These are phyloP conservation scores for Ceratocystis ficicola DNA, from an alignment of 2,329 filamentous ascomycete species.

Conservation along the genomic window DNA sequence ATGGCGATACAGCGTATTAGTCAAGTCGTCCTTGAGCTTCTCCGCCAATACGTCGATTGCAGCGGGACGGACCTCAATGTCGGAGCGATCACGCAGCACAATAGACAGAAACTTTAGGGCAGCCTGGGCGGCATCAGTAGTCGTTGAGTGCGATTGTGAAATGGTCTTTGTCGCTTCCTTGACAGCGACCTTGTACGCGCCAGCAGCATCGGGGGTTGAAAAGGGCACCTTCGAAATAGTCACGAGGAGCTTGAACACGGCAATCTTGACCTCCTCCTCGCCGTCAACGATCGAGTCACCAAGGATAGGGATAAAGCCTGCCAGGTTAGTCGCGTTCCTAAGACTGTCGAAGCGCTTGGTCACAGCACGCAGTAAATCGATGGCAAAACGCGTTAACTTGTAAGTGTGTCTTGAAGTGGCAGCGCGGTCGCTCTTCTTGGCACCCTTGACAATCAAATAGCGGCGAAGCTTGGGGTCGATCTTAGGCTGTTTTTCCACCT, in stretches of 20 bases:
- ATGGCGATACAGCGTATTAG: constrained; percentile 82
- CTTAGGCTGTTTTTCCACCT: constrained; percentile 39
- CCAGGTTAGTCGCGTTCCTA: constrained; percentile 64
- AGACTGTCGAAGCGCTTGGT: constrained; percentile 74
- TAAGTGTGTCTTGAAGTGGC: constrained; percentile 67
- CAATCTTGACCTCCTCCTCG: constrained; percentile 86
- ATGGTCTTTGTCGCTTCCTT: constrained; percentile 76
- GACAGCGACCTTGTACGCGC: constrained; percentile 62
- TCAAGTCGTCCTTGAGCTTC: constrained; percentile 75
- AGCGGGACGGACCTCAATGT: constrained; percentile 64
- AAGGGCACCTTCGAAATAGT: constrained; percentile 78
- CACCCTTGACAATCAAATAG: constrained; percentile 70
- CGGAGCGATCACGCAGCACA: constrained; percentile 67
- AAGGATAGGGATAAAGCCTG: constrained; percentile 77
- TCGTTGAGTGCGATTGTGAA: constrained; percentile 63
- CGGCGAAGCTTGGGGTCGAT: constrained; percentile 52
- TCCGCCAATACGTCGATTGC: constrained; percentile 72
- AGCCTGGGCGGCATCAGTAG: constrained; percentile 73
- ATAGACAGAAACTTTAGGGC: constrained; percentile 79
- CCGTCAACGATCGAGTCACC: constrained; percentile 73
- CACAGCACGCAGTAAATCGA: constrained; percentile 77
- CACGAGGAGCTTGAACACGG: constrained; percentile 72
- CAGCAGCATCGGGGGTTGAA: constrained; percentile 51
- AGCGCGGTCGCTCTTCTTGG: constrained; percentile 60
- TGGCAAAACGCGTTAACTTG: constrained; percentile 76